These are phyloP conservation scores for Falciphora oryzae DNA, from an alignment of 2,329 filamentous ascomycete species.

Conservation along the genomic window DNA sequence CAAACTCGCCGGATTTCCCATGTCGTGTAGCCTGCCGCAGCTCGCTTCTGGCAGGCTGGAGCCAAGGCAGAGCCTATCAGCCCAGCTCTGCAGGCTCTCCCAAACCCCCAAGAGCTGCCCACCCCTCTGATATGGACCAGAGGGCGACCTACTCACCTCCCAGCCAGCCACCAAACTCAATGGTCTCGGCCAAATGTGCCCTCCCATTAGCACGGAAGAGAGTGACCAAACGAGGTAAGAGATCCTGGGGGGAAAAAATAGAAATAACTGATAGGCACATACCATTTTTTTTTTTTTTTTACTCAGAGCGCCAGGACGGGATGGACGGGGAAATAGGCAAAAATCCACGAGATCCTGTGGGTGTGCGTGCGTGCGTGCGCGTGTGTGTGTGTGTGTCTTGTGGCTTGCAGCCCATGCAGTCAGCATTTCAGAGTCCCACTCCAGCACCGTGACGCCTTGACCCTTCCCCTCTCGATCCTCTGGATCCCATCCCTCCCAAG, in stretches of 20 bases:
- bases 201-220: no score
- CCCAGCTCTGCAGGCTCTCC: no score
- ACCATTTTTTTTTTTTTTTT: no score
- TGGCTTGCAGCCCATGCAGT: not conserved
- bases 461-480: not conserved
- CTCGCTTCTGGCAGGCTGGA: not conserved
- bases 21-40: no score
- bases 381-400: not conserved
- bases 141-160: not conserved
- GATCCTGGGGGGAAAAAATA: not conserved
- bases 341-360: not conserved
- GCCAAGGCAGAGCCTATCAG: no score
- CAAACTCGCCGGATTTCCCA: no score
- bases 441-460: not conserved
- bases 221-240: not conserved
- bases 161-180: not conserved
- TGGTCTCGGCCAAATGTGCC: not conserved
- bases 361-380: not conserved
- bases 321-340: not conserved
- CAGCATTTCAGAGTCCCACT: not conserved
- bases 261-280: no score
- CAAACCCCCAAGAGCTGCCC: no score
- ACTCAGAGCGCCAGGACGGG: not conserved
- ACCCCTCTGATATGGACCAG: no score
- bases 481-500: not conserved